Evolutionary conservation across 1,139 yeast species (phyloP).

Genomic region (Geotrichum siamense): DNA sequence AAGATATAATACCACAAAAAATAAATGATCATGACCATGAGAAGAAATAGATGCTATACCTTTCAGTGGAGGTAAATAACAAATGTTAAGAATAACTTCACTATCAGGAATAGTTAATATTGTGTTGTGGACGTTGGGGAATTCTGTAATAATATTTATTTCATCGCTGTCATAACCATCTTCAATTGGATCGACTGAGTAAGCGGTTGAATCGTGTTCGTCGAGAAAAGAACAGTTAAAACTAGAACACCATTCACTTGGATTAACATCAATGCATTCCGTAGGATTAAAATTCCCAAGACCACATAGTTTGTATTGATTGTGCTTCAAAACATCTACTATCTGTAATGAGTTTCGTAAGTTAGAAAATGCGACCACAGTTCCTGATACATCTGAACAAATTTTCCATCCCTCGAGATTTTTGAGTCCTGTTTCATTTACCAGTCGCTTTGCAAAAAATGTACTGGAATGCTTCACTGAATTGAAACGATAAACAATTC

Average conservation of each 20-base stretch:
- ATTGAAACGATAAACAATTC: background rate
- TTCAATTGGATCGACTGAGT: background rate
- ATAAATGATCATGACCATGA: background rate
- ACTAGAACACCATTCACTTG: background rate
- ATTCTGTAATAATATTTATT: background rate
- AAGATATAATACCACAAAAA: constrained; percentile 1
- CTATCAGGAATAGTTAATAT: background rate
- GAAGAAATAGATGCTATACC: constrained; percentile 1
- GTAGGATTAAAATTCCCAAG: background rate
- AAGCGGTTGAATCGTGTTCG: background rate
- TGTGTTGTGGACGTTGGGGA: background rate
- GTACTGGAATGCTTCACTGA: background rate
- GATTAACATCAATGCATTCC: background rate
- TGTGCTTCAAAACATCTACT: background rate
- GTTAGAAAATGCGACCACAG: background rate
- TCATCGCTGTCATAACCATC: no score
- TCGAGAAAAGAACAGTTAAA: background rate
- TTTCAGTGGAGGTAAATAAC: constrained; percentile 11
- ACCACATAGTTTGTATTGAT: background rate
- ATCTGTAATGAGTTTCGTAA: background rate
- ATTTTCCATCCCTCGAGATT: constrained; percentile 3
- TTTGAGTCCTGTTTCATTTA: background rate
- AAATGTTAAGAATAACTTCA: constrained; percentile 4
- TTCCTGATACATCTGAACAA: background rate
- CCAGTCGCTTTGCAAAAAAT: no score